Evolutionary conservation across 2,329 filamentous ascomycete species (phyloP).

Genomic region (Beauveria bassiana): DNA sequence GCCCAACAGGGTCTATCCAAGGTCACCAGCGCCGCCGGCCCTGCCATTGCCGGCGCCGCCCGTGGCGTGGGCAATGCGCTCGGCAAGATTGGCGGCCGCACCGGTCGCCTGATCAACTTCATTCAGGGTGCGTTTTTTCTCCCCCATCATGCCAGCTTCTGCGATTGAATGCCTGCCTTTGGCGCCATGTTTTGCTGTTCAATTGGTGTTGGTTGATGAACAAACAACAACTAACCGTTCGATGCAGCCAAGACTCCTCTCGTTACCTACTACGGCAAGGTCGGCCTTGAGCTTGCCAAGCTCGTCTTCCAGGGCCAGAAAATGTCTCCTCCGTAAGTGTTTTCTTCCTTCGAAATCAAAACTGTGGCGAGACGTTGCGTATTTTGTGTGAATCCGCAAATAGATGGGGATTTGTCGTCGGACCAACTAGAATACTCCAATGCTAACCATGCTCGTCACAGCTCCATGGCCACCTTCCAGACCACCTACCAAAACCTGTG

Average conservation of each 20-base stretch:
- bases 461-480: slow-evolving; percentile 75
- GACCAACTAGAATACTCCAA: neutral
- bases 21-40: slow-evolving; percentile 72
- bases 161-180: neutral
- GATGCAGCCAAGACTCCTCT: slow-evolving; percentile 70
- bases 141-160: neutral
- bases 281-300: slow-evolving; percentile 80
- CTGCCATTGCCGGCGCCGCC: slow-evolving; percentile 66
- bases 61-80: slow-evolving; percentile 59
- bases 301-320: slow-evolving; percentile 80
- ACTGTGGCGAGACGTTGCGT: neutral
- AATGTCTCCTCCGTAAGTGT: slow-evolving; percentile 89
- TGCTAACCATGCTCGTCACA: slow-evolving; percentile 28
- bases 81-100: slow-evolving; percentile 73
- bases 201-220: neutral
- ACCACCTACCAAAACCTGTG: slow-evolving; percentile 71
- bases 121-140: slow-evolving; percentile 64
- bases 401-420: neutral
- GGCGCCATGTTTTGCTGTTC: neutral
- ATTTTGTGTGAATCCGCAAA: neutral
- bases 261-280: slow-evolving; percentile 85
- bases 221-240: neutral
- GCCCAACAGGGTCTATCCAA: slow-evolving; percentile 76
- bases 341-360: neutral
- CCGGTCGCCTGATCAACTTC: slow-evolving; percentile 68